Base-by-base conservation (phyloP, 306 rosid species). In the Fagus crenata region DNA sequence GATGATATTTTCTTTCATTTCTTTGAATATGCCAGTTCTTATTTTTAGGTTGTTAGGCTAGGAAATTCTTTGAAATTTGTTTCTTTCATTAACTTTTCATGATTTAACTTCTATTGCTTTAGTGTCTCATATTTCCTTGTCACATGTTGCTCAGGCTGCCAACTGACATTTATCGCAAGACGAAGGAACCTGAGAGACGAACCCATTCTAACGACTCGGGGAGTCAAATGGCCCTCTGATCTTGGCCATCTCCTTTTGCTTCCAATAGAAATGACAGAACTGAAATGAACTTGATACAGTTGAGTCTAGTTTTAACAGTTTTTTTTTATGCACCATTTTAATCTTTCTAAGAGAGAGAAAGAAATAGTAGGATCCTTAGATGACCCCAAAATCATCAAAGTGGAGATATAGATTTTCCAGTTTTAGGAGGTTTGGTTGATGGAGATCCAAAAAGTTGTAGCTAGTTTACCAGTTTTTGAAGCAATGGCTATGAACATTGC, bases 141-240 rank as follows among this genome's bases (percentile, higher is more conserved):
- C 60, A 46, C 51, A 37, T 74, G 51, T 79, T 67, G 31, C 73
- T 70, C 83, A 96, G 99, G 88, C 83, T 92, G 80, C 83, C 93
- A 28, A 73, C 46, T 28, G 88, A 89, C 73, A 89, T 86, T 81
- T 85, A 74, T 76, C 86, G 80, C 84, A 92, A 92, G 87, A 88
- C 81, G 80, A 90, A 89, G 80, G 83, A 74, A 61, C 71, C 79
- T 9, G 91, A 84, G 80, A 82, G 86, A 84, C 92, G 88, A 73
- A 78, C 88, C 61, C 81, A 84, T 77, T 92, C 97, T 28, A 86
- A 88, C 65, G 88, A 91, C 56, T 85, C 93, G 49, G 90, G 90
- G 60, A 86, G 78, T 76, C 89, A 85, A 78, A 49, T 87, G 79
- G 87, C 80, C 67, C 71, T 86, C 42, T 78, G 83, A 74, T 87